Base-by-base conservation (phyloP, 345 rosid genomes). In the Hibiscus mutabilis region DNA sequence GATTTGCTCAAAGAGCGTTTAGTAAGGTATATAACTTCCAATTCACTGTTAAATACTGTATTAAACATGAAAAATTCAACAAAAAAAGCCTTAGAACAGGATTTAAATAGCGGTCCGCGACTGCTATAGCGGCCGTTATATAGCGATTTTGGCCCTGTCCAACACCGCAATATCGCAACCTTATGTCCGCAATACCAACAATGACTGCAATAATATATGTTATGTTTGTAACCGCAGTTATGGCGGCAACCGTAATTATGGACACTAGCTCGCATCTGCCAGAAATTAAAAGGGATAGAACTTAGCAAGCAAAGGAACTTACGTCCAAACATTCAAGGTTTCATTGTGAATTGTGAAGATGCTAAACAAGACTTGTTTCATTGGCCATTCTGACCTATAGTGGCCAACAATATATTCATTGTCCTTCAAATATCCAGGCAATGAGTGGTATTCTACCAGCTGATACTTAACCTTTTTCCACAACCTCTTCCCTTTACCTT, bases 241-340 rank as follows among this genome's bases (percentile, higher is more conserved):
- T n/a, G n/a, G n/a, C n/a, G n/a, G n/a, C n/a, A n/a, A n/a, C n/a
- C n/a, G n/a, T n/a, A n/a, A n/a, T n/a, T n/a, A 31, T 4, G 6
- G 35, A 31, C 35, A 3, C 35, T 31, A 31, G 4, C 4, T 31
- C 5, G 35, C 4, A 31, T 31, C 35, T 31, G 35, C 35, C 35
- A 4, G 35, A 31, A 35, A 35, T 35, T 35, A 35, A 35, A 35
- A 35, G 40, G 40, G 8, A 35, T 35, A 35, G 40, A 35, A 35
- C 40, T 6, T 35, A 35, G 40, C 40, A 35, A 35, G 68, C 42
- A 64, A 5, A 66, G 47, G 58, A 73, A 59, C 92, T 88, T 81
- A 94, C 97, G 97, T 94, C 97, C 98, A 94, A 49, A 94, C 96
- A 70, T 94, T 94, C 59, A 94, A 78, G 10, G 99, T 94, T 82